Conservation (phyloP, 345 rosid genomes). For the Trapa incisa region DNA sequence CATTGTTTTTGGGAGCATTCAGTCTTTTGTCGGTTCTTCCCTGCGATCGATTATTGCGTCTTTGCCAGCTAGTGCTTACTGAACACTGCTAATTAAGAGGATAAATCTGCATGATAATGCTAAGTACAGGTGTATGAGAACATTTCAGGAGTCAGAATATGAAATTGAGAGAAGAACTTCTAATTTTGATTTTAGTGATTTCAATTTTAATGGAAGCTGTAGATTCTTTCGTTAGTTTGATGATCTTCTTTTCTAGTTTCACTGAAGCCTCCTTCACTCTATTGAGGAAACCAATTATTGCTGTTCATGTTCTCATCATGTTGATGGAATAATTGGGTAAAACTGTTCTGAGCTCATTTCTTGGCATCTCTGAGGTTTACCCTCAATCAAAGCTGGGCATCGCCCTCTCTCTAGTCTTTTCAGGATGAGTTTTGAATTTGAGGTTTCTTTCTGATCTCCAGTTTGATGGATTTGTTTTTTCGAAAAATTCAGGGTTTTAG, state of each 20-base stretch:
- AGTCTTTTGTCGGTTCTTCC: background rate
- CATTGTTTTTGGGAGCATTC: background rate
- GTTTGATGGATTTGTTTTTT: background rate
- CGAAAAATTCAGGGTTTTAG: background rate
- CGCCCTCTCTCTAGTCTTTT: background rate
- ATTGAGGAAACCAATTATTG: background rate
- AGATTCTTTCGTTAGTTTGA: background rate
- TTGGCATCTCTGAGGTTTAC: background rate
- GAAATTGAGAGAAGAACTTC: background rate
- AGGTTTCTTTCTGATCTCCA: background rate
- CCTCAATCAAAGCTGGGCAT: background rate
- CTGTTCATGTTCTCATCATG: background rate
- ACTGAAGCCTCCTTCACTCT: background rate
- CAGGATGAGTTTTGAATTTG: background rate
- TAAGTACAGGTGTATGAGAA: background rate
- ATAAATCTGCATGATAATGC: background rate
- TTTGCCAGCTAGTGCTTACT: background rate
- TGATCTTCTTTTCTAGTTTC: background rate
- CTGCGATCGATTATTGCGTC: background rate
- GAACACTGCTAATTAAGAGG: background rate
- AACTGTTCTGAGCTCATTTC: background rate
- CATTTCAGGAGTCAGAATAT: background rate
- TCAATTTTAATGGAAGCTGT: background rate
- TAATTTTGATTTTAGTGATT: background rate
- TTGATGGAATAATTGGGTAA: background rate